Base-by-base conservation (phyloP, 2,329 filamentous ascomycete species). In the Colletotrichum scovillei region DNA sequence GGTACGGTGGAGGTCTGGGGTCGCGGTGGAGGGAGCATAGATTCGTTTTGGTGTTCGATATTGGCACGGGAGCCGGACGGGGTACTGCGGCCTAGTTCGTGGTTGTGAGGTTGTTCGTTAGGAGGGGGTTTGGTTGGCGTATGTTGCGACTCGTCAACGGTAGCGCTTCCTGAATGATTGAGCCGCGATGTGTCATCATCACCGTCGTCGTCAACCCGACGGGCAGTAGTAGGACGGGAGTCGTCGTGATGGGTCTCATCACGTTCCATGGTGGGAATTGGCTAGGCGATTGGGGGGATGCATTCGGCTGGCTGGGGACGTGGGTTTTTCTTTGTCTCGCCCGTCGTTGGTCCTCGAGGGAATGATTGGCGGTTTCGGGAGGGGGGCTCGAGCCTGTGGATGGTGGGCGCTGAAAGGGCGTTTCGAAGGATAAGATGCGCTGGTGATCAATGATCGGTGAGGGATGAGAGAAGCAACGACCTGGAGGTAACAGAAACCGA, bases 181-280 rank as follows among this genome's bases (percentile, higher is more conserved):
- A 76, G 68, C 12, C 55, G 76, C 22, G 75, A 78, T 46, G 66
- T 49, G 19, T 49, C 68, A 24, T 67, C 63, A 30, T 70, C 67
- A 26, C 64, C 59, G 35, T 77, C 68, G 22, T 67, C 62, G 30
- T 53, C 58, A 24, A 74, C 35, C 22, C 69, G 76, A 67, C 75
- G 75, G 6, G 76, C 74, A 14, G 76, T 78, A 16, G 74, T 63
- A 16, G 78, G 78, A 42, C 78, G 75, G 64, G 78, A 76, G 30
- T 75, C 73, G 57, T 79, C 76, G 70, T 77, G 72, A 72, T 73
- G 74, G 64, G 35, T 76, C 74, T 82, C 80, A 79, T 80, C 80
- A 76, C 78, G 77, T 74, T 81, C 80, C 83, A 84, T 84, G 79
- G 77, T 79, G 79, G 81, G 49, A 24, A 62, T 49, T 63, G 55